These are phyloP conservation scores for Brasenia schreberi DNA, from an alignment of 164 flowering plant genomes.

Conservation along the genomic window DNA sequence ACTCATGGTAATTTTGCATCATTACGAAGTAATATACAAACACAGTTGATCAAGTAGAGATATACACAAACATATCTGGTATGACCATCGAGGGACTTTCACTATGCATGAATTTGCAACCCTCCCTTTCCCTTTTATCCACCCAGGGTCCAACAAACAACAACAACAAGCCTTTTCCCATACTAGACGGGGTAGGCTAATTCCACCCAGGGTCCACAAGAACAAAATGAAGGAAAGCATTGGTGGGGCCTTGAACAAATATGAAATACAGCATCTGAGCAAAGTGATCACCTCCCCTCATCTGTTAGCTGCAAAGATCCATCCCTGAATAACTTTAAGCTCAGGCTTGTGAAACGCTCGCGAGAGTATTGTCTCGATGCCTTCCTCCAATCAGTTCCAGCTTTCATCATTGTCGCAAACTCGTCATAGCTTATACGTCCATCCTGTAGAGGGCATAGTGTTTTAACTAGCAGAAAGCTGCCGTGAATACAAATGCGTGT, in stretches of 20 bases:
- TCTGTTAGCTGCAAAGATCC: constrained; percentile 37
- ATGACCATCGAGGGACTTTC: no score
- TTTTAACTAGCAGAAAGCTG: no score
- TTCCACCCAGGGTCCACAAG: neutral
- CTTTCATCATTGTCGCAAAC: constrained; percentile 79
- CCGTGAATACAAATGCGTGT: no score
- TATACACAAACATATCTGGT: no score
- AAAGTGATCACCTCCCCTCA: constrained; percentile 16
- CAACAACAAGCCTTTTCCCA: no score
- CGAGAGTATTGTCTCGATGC: constrained; percentile 81
- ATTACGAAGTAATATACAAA: no score
- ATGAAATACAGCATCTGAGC: neutral
- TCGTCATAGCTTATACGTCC: constrained; percentile 77
- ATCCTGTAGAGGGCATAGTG: constrained; percentile 46
- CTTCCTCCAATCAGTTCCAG: constrained; percentile 90
- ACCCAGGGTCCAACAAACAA: neutral
- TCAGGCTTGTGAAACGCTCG: constrained; percentile 62
- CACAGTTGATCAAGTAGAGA: no score
- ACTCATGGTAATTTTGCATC: no score
- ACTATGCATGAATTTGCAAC: no score
- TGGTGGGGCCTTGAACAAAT: neutral
- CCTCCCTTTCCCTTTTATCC: no score
- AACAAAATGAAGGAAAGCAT: neutral
- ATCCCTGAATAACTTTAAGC: constrained; percentile 52
- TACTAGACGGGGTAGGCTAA: no score